phyloP scores from a whole-genome alignment of 2,329 filamentous ascomycete species.

The Lizonia empirigonia region DNA sequence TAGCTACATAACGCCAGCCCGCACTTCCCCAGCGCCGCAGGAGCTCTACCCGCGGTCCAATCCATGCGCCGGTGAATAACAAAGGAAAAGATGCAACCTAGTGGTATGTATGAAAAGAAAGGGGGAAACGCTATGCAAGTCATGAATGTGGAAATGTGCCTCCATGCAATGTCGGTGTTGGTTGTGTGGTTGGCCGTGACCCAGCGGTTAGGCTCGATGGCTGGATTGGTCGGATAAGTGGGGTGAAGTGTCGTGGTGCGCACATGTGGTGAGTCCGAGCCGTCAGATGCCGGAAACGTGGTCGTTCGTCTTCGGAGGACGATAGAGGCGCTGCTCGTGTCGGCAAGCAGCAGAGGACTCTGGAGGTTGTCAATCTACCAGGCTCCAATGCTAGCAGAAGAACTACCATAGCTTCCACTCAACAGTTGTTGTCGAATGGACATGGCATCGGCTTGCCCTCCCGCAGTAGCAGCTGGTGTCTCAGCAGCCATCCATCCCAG shows the following conservation, averaged over 20 bases:
- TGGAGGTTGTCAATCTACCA: conserved; percentile 51
- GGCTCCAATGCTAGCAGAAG: conserved; percentile 61
- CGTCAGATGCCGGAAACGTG: not conserved
- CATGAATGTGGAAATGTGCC: conserved; percentile 35
- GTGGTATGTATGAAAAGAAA: conserved; percentile 23
- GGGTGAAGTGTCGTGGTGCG: too few species aligned
- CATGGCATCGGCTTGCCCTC: conserved; percentile 37
- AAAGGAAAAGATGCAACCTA: conserved; percentile 21
- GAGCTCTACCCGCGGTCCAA: too few species aligned
- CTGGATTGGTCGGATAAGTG: too few species aligned
- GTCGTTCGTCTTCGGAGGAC: not conserved
- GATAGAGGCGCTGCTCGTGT: not conserved
- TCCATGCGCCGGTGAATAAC: conserved; percentile 19
- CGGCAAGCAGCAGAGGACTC: not conserved
- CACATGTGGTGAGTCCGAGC: not conserved
- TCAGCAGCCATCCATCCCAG: conserved; percentile 76
- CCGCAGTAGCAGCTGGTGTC: conserved; percentile 24
- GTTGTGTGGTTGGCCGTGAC: not conserved
- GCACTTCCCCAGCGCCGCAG: too few species aligned
- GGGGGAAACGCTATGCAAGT: conserved; percentile 48
- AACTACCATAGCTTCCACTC: conserved; percentile 62
- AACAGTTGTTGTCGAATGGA: conserved; percentile 56
- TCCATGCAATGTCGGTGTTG: conserved; percentile 24
- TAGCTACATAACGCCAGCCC: conserved; percentile 30
- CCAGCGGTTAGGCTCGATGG: too few species aligned